Conservation (phyloP, 805 yeast species). For the Teunomyces stri region DNA sequence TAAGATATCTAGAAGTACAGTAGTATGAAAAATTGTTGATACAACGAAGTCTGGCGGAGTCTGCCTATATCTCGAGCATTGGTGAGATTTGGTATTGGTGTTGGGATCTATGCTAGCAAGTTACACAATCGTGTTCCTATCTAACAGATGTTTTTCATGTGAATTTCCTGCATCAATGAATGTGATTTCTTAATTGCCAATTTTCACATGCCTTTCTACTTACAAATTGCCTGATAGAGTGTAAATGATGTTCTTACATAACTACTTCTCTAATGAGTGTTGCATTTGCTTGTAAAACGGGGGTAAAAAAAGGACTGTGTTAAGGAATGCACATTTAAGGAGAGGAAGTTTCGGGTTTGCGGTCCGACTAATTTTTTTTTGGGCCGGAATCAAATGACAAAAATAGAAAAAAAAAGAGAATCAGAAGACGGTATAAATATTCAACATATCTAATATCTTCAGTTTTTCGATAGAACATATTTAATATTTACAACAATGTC, state of each 20-base stretch:
- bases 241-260: neutral
- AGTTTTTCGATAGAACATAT: neutral
- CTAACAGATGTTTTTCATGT: neutral
- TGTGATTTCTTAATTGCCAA: neutral
- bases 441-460: constrained; percentile 3
- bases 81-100: neutral
- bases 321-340: neutral
- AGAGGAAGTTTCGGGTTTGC: neutral
- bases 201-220: neutral
- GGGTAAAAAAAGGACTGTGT: neutral
- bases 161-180: constrained; percentile 1
- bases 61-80: neutral
- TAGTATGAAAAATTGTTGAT: neutral
- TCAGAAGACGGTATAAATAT: constrained; percentile 3
- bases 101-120: neutral
- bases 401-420: constrained; percentile 3
- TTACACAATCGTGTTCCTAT: neutral
- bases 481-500: constrained; percentile 3
- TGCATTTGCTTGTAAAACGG: neutral
- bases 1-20: too few species aligned
- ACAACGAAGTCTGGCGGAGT: neutral
- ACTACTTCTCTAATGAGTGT: neutral
- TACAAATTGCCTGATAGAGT: neutral
- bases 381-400: constrained; percentile 5
- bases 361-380: neutral